Evolutionary conservation across 352 stramenopile species (phyloP).

Genomic region (Pythium utonaiense): DNA sequence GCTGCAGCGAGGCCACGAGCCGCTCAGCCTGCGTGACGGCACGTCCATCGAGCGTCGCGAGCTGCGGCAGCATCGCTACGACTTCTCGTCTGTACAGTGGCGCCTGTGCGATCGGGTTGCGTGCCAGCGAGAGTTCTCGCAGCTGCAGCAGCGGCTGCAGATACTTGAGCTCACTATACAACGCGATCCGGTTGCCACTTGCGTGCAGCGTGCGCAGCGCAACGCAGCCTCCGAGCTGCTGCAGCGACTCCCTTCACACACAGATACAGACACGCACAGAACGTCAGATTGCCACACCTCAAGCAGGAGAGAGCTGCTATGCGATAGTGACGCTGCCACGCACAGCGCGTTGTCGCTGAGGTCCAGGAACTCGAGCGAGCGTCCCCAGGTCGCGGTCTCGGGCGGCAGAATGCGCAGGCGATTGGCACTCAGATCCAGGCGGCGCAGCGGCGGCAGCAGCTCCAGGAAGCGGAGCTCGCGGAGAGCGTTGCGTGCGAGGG

Average conservation of each 20-base stretch:
- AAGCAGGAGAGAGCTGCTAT: too few species aligned
- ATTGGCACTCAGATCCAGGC: constrained; percentile 64
- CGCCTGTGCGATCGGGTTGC: constrained; percentile 46
- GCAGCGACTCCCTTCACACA: constrained; percentile 40
- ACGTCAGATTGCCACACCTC: background rate
- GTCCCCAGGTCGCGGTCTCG: constrained; percentile 33
- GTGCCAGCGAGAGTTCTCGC: constrained; percentile 42
- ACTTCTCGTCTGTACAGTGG: constrained; percentile 47
- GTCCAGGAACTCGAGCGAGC: constrained; percentile 41
- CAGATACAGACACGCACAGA: background rate
- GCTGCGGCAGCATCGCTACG: constrained; percentile 48
- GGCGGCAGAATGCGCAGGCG: constrained; percentile 34
- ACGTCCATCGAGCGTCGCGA: constrained; percentile 43
- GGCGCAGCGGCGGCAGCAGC: constrained; percentile 42
- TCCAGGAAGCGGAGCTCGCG: constrained; percentile 43
- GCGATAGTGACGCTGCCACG: too few species aligned
- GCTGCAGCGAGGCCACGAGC: constrained; percentile 44
- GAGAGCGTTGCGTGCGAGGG: constrained; percentile 57
- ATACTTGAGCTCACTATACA: constrained; percentile 56
- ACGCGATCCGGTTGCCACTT: constrained; percentile 37
- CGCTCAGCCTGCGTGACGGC: constrained; percentile 43
- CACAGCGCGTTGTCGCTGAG: constrained; percentile 57
- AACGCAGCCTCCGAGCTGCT: constrained; percentile 25
- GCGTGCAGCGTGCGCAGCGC: constrained; percentile 39
- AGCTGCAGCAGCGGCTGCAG: constrained; percentile 45